Conservation (phyloP, 768 basidiomycete genomes). For the Termitomyces titanicus region DNA sequence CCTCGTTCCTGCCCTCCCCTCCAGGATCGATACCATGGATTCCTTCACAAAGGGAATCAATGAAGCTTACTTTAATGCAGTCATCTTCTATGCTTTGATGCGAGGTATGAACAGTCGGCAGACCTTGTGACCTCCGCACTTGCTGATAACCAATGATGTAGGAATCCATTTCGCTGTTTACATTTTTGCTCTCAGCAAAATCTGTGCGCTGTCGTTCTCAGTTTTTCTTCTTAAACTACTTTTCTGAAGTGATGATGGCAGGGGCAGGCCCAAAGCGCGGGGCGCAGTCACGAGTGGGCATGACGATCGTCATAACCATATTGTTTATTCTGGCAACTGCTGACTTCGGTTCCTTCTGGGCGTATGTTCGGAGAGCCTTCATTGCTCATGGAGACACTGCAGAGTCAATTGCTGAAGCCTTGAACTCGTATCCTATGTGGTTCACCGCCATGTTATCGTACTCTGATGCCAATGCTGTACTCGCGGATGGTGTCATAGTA, state of each 20-base stretch:
- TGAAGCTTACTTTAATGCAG: constrained; percentile 11
- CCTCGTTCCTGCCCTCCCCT: not conserved
- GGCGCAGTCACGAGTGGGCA: not conserved
- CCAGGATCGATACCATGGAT: not conserved
- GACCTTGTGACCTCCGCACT: not conserved
- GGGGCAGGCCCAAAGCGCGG: constrained; percentile 2
- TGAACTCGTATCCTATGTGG: constrained; percentile 10
- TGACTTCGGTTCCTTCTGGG: constrained; percentile 12
- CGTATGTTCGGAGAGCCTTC: constrained; percentile 11
- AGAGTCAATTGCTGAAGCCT: constrained; percentile 1
- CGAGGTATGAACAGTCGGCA: not conserved
- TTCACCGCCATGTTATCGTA: constrained; percentile 5
- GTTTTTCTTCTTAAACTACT: not conserved
- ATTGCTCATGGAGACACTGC: constrained; percentile 8
- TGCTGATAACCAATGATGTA: not conserved
- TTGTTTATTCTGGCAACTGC: constrained; percentile 10
- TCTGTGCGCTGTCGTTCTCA: not conserved
- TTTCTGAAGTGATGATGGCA: not conserved
- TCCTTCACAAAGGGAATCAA: constrained; percentile 6
- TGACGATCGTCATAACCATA: constrained; percentile 6
- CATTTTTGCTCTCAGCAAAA: constrained; percentile 3
- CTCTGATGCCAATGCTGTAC: constrained; percentile 8
- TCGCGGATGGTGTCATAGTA: constrained; percentile 11
- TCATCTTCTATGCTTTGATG: constrained; percentile 10
- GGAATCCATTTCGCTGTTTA: constrained; percentile 11